phyloP scores from a whole-genome alignment of 768 basidiomycete genomes.

The Leucocoprinus sp. region DNA sequence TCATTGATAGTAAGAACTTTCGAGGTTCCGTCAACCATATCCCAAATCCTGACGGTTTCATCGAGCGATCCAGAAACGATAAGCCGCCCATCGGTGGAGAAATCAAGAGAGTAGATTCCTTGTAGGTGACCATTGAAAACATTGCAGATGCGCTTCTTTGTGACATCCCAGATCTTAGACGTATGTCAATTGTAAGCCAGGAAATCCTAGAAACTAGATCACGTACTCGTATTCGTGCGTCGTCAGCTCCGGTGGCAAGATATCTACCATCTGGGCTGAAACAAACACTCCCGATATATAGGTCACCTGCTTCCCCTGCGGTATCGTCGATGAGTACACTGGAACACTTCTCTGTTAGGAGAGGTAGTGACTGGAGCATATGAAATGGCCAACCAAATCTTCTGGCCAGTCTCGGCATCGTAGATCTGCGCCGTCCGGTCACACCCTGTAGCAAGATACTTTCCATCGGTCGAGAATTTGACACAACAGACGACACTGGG shows the following conservation, averaged over 20 bases:
- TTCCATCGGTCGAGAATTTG: constrained; percentile 89
- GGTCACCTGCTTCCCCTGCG: constrained; percentile 64
- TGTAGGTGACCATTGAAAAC: constrained; percentile 81
- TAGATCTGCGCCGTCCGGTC: constrained; percentile 94
- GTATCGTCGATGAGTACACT: constrained; percentile 75
- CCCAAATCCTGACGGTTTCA: constrained; percentile 34
- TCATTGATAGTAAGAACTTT: constrained; percentile 33
- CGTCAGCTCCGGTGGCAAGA: constrained; percentile 90
- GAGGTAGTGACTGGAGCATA: background rate
- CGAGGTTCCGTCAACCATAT: constrained; percentile 23
- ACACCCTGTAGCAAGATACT: constrained; percentile 86
- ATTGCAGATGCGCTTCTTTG: constrained; percentile 61
- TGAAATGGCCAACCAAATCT: constrained; percentile 60
- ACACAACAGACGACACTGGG: constrained; percentile 77
- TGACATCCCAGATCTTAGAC: constrained; percentile 80
- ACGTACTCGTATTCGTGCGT: constrained; percentile 77
- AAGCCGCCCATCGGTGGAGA: constrained; percentile 69
- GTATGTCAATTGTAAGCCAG: constrained; percentile 29
- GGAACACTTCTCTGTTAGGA: background rate
- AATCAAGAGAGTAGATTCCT: constrained; percentile 88
- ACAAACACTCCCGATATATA: constrained; percentile 89
- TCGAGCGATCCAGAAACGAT: constrained; percentile 85
- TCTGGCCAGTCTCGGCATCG: constrained; percentile 80
- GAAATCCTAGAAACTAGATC: background rate
- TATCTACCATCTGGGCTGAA: constrained; percentile 86